These are phyloP conservation scores for Collybia sordida DNA, from an alignment of 768 basidiomycete species.

Conservation along the genomic window DNA sequence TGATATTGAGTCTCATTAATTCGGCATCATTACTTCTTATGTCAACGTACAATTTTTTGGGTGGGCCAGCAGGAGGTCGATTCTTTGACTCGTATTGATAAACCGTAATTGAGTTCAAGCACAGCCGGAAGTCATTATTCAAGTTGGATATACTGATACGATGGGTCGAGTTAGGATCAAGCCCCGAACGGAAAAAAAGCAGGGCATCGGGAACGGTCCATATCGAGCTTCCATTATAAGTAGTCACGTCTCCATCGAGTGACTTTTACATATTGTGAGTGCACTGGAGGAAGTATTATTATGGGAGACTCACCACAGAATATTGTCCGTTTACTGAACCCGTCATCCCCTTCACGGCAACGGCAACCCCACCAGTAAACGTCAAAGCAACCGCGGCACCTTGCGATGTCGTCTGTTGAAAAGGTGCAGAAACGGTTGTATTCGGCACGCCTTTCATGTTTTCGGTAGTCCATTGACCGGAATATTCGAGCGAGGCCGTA, in stretches of 20 bases:
- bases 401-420: constrained; percentile 9
- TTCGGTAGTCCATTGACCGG: constrained; percentile 9
- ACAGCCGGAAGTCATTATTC: constrained; percentile 6
- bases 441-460: constrained; percentile 15
- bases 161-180: constrained; percentile 12
- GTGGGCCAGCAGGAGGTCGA: neutral
- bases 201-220: constrained; percentile 17
- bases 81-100: constrained; percentile 10
- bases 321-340: constrained; percentile 13
- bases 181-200: constrained; percentile 15
- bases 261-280: constrained; percentile 6
- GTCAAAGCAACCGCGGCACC: constrained; percentile 16
- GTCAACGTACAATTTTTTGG: constrained; percentile 5
- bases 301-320: constrained; percentile 12
- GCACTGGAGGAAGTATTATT: neutral
- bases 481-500: constrained; percentile 10
- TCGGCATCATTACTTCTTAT: neutral
- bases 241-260: constrained; percentile 11
- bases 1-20: neutral
- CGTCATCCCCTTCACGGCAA: constrained; percentile 13
- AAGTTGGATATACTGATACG: constrained; percentile 15
- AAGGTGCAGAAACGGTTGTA: constrained; percentile 13
- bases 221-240: constrained; percentile 14
- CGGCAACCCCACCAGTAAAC: constrained; percentile 14
- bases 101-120: constrained; percentile 16